Conservation (phyloP, 2,329 filamentous ascomycete species). For the Penicillium sclerotigenum region DNA sequence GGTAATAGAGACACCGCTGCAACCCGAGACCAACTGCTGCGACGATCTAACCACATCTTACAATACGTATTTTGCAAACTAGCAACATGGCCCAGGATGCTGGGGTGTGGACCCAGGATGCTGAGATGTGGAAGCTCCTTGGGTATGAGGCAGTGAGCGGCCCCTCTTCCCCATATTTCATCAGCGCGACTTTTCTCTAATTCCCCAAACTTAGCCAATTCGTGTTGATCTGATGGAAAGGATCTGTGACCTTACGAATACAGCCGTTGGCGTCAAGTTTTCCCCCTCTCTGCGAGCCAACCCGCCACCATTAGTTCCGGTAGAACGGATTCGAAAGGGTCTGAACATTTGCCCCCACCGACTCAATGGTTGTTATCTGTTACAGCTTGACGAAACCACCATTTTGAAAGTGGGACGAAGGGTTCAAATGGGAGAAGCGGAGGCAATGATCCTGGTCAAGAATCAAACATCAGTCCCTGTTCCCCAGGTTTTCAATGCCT, state of each 20-base stretch:
- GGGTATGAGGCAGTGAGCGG: background rate
- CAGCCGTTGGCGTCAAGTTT: background rate
- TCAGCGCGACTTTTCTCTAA: background rate
- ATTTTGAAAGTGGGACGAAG: background rate
- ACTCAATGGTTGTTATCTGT: background rate
- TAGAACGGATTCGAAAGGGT: background rate
- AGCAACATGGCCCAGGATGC: background rate
- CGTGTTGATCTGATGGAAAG: background rate
- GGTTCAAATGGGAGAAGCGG: background rate
- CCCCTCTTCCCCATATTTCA: background rate
- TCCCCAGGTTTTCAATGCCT: background rate
- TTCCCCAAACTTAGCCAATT: background rate
- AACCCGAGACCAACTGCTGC: background rate
- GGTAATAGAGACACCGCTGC: too few relatives aligned
- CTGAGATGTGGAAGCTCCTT: background rate
- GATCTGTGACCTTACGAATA: background rate
- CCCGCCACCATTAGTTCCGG: background rate
- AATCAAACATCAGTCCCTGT: background rate
- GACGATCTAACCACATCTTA: background rate
- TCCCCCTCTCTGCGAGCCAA: background rate
- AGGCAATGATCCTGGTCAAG: background rate
- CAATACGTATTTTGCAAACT: background rate
- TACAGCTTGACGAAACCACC: background rate
- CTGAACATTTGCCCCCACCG: background rate
- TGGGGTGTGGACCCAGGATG: background rate